Evolutionary conservation across 176 grass and related monocot species (phyloP), one percentile per base, ranked within the genome.

Genomic region (Aegilops bicornis): DNA sequence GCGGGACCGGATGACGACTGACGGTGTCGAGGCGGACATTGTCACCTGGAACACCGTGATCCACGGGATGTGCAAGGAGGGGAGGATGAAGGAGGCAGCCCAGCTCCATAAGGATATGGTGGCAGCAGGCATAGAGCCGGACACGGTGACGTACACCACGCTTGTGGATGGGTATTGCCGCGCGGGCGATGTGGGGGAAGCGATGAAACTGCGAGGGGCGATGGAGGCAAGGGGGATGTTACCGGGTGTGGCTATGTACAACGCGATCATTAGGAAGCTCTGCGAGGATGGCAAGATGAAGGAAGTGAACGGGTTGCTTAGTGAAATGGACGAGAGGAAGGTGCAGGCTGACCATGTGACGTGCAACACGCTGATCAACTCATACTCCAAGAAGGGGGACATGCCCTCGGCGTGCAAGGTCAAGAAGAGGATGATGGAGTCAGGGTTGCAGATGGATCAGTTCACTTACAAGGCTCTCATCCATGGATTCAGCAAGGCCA

Each of bases 401-500:
- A 92, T 98, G 93, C 39, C 66, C 22, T 87, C 94, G 17, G 93
- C 93, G 0, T 90, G 89, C 84, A 98, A 92, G 68, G 85, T 95
- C 81, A 86, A 80, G 81, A 93, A 68, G 70, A 90, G 76, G 89
- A 98, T 98, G 95, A 58, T 95, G 62, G 93, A 98, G 66, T 98
- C 95, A 35, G 95, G 95, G n/a, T 39, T 95, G 78, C 86, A 74
- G 70, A 69, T 93, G 79, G 90, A 98, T 84, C 89, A 92, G 8
- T 98, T 95, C 87, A 95, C 95, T 19, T 93, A 91, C 91, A 98
- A 95, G 86, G 89, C 95, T 86, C 88, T 98, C 25, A 81, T 98
- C 30, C 90, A 98, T 90, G 95, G 95, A 25, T 98, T 92, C 87
- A 95, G 91, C 88, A 98, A 98, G 81, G 74, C 79, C 16, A 70